Base-by-base conservation (phyloP, 2,329 filamentous ascomycete genomes). In the Ascochyta viciae-villosae region DNA sequence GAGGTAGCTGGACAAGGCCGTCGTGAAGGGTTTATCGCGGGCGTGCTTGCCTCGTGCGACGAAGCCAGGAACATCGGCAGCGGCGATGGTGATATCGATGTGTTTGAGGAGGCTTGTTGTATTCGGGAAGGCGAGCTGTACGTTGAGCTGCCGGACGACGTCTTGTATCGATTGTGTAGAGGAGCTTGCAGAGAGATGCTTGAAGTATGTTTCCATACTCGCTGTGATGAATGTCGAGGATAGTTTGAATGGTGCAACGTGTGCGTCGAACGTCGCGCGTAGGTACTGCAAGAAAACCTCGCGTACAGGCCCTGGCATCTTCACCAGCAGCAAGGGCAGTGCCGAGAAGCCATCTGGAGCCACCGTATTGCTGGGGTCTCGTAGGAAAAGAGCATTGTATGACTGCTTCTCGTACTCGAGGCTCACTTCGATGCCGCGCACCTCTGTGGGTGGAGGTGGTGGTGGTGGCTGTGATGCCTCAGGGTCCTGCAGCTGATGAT, bases 161-260 rank as follows among this genome's bases (percentile, higher is more conserved):
- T 72, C 63, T 33, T 63, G 61, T 12, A 75, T 71, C 5, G 67
- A 55, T 48, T 73, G 68, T 2, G 67, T 70, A 4, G 72, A 73
- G 48, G 50, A 52, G 45, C 39, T 41, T 26, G 69, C 59, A 3
- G 83, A 78, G 13, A 93, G 77, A 53, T 84, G 79, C 13, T 84
- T 85, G 50, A 94, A 80, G 57, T 92, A 86, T 0, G 64, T 74
- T 56, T 82, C 80, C 15, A 83, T 70, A 1, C 72, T 71, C 0
- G 68, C 62, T n/a, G 78, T 78, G 29, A 84, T 71, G 55, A 82
- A 81, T 7, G 62, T 56, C 0, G 81, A 77, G 0, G 78, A 70
- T 3, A 84, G 74, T 5, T 70, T 72, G 23, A 84, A 60, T 4
- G 77, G 67, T 6, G 79, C 76, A 41, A 78, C 75, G 57, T 80